These are phyloP conservation scores for Tricholomella constricta DNA, from an alignment of 768 basidiomycete genomes.

Conservation along the genomic window DNA sequence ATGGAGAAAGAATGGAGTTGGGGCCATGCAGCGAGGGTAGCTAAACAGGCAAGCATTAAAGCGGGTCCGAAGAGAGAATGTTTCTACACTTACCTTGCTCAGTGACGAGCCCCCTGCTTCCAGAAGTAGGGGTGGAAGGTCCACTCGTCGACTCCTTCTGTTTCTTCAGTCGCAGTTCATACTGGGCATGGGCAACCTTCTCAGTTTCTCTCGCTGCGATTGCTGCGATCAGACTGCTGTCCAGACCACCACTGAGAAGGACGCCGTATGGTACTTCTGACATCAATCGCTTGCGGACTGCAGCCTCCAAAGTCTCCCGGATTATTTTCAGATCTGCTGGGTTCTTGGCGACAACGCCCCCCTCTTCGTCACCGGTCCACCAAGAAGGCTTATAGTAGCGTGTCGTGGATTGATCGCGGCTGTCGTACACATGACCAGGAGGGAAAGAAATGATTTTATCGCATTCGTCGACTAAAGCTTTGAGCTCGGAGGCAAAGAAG, in stretches of 20 bases:
- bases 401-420: conserved; percentile 70
- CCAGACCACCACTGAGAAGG: conserved; percentile 90
- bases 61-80: neutral
- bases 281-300: conserved; percentile 95
- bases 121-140: conserved; percentile 51
- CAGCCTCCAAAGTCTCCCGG: conserved; percentile 83
- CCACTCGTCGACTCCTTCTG: conserved; percentile 56
- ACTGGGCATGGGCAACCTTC: conserved; percentile 80
- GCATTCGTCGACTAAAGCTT: conserved; percentile 87
- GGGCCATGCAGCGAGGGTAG: conserved; percentile 86
- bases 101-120: conserved; percentile 31
- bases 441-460: conserved; percentile 96
- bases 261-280: conserved; percentile 98
- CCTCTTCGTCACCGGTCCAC: conserved; percentile 84
- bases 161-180: conserved; percentile 66
- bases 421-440: conserved; percentile 96
- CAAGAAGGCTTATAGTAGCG: conserved; percentile 89
- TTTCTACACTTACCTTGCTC: conserved; percentile 51
- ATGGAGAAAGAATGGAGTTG: conserved; percentile 98
- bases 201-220: conserved; percentile 96
- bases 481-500: conserved; percentile 96
- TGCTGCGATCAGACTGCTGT: conserved; percentile 93
- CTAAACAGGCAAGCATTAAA: conserved; percentile 35
- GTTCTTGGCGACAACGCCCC: conserved; percentile 57
- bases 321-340: conserved; percentile 67